Evolutionary conservation across 768 basidiomycete species (phyloP).

Genomic region (Polyporus arcularius): DNA sequence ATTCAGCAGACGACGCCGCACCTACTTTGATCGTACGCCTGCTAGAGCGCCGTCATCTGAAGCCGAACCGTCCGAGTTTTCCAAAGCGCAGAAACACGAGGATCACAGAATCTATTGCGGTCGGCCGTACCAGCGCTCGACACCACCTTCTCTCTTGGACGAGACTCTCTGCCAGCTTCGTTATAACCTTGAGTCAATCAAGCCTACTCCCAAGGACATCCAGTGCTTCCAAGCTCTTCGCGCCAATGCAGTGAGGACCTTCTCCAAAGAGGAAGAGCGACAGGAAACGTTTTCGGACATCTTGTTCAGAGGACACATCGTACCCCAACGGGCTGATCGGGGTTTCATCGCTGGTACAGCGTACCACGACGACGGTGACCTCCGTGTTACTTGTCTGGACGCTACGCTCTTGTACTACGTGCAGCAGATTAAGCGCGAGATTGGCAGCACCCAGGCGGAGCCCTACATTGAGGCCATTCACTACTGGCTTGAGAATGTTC

Average conservation of each 20-base stretch:
- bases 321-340: neutral
- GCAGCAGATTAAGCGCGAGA: neutral
- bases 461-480: neutral
- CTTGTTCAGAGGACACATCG: neutral
- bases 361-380: neutral
- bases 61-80: neutral
- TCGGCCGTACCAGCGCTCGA: neutral
- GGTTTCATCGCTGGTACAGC: neutral
- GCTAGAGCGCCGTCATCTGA: neutral
- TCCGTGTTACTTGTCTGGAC: neutral
- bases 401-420: neutral
- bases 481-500: neutral
- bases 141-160: neutral
- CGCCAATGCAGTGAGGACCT: neutral
- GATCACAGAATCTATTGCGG: neutral
- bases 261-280: neutral
- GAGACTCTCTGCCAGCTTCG: neutral
- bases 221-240: neutral
- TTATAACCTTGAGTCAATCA: neutral
- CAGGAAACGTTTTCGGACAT: neutral
- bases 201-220: neutral
- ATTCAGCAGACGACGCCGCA: neutral
- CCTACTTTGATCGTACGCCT: neutral
- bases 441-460: neutral
- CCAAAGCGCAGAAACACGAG: neutral